Evolutionary conservation across 2,329 filamentous ascomycete species (phyloP), one percentile per base, ranked within the genome.

Genomic region (Ceratocystis albifundus): DNA sequence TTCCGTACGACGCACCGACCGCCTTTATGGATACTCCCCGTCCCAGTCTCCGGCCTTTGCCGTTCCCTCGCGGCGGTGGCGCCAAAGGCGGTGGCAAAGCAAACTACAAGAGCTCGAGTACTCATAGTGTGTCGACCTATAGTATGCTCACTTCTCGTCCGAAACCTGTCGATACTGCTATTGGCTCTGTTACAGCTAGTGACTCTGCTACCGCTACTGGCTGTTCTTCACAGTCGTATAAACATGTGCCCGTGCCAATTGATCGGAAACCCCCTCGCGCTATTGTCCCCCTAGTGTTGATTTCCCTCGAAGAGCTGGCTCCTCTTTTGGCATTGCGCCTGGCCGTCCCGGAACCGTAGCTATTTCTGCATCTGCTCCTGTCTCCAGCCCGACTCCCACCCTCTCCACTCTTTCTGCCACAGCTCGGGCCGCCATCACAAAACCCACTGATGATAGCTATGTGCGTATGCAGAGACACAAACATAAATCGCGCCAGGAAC

Each of bases 361-460:
- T 1, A 17, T 65, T 32, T 22, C 46, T 12, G 53, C 55, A 4
- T 20, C 64, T 12, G 22, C 65, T 28, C 8, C n/a, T 22, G 48
- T 50, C 15, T 50, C 48, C 5, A 50, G 6, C 3, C 53, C 25
- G 30, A 57, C 22, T 28, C 53, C 57, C 46, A 55, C 46, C n/a
- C 30, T 57, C 4, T 61, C 64, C 41, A 41, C 46, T 7, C 41
- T 61, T 8, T 48, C 41, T 12, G 53, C 55, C 4, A 48, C 64
- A 10, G 17, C 61, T 28, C 25, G 10, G 17, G 28, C 53, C 4
- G 22, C 36, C 12, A 32, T 63, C 61, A 32, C 25, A 20, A 45
- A n/a, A 48, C 44, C 48, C 15, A 61, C 55, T 25, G 65, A 67
- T 3, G 61, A 63, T 22, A 63, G 65, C 32, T 67, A 53, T 61